phyloP scores from a whole-genome alignment of 2,329 filamentous ascomycete species.

The Claviceps pazoutovae region DNA sequence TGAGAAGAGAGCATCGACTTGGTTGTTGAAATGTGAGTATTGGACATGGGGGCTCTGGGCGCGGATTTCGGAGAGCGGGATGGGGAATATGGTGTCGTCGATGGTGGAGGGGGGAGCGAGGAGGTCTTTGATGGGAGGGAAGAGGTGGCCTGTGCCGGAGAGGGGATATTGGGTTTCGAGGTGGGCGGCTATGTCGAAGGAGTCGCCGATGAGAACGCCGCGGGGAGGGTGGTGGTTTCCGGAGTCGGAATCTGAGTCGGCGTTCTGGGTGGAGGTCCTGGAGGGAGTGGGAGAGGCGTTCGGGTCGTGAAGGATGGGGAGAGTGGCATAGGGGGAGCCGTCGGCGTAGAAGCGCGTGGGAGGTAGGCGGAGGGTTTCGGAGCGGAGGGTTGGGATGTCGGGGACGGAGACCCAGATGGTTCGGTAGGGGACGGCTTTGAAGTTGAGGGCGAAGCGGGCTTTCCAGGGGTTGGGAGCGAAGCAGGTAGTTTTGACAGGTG shows the following conservation, averaged over 20 bases:
- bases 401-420: constrained; percentile 37
- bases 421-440: constrained; percentile 21
- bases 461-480: constrained; percentile 22
- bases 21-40: constrained; percentile 31
- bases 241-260: no score
- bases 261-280: background rate
- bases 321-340: constrained; percentile 43
- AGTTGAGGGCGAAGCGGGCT: constrained; percentile 25
- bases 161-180: constrained; percentile 38
- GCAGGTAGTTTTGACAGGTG: constrained; percentile 14
- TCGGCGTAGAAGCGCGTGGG: constrained; percentile 40
- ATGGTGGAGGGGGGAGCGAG: constrained; percentile 4
- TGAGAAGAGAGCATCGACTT: constrained; percentile 41
- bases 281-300: background rate
- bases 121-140: constrained; percentile 21
- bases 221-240: constrained; percentile 11
- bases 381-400: constrained; percentile 35
- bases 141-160: constrained; percentile 26
- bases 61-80: constrained; percentile 23
- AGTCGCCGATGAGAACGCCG: constrained; percentile 37
- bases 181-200: constrained; percentile 51
- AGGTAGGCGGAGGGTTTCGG: constrained; percentile 25
- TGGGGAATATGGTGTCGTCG: background rate
- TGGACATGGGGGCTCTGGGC: constrained; percentile 11
- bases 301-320: constrained; percentile 41